Evolutionary conservation across 2,329 filamentous ascomycete genomes (phyloP).

Genomic region (Exophiala aquamarina): DNA sequence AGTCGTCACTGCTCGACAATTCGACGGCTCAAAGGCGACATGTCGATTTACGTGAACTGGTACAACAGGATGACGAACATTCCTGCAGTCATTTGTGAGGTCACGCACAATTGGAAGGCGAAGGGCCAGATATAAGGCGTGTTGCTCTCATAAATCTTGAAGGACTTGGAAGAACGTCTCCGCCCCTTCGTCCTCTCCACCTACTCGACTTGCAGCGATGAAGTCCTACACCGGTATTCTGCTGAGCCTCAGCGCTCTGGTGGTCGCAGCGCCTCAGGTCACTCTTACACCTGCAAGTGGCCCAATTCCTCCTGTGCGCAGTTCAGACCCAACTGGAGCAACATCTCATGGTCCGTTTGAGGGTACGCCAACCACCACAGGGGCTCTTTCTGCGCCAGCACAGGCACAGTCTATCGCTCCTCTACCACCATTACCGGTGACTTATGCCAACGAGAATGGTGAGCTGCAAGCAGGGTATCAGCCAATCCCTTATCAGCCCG

Average conservation of each 20-base stretch:
- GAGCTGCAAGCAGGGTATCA: slow-evolving; percentile 60
- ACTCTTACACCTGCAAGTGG: slow-evolving; percentile 19
- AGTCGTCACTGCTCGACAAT: too few relatives aligned
- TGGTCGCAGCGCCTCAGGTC: slow-evolving; percentile 23
- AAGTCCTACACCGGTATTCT: slow-evolving; percentile 17
- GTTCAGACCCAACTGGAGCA: slow-evolving; percentile 51
- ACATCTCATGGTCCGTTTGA: slow-evolving; percentile 69
- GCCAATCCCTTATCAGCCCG: slow-evolving; percentile 71
- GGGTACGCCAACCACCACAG: slow-evolving; percentile 64
- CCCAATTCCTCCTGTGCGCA: slow-evolving; percentile 42
- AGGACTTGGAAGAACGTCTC: too few relatives aligned
- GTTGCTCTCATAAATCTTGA: too few relatives aligned
- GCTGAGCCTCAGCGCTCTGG: slow-evolving; percentile 18
- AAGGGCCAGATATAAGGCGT: too few relatives aligned
- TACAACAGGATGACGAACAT: too few relatives aligned
- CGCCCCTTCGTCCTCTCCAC: not conserved
- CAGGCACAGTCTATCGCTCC: slow-evolving; percentile 59
- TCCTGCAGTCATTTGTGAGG: too few relatives aligned
- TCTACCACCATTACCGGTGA: slow-evolving; percentile 58
- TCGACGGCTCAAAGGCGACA: too few relatives aligned
- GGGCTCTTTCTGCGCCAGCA: slow-evolving; percentile 62
- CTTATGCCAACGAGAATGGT: slow-evolving; percentile 71
- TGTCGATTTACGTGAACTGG: too few relatives aligned
- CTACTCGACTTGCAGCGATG: slow-evolving; percentile 12
- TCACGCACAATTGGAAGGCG: too few relatives aligned